These are phyloP conservation scores for Thermomucor indicae-seudaticae DNA, from an alignment of 371 early-diverging fungal species.

Conservation along the genomic window DNA sequence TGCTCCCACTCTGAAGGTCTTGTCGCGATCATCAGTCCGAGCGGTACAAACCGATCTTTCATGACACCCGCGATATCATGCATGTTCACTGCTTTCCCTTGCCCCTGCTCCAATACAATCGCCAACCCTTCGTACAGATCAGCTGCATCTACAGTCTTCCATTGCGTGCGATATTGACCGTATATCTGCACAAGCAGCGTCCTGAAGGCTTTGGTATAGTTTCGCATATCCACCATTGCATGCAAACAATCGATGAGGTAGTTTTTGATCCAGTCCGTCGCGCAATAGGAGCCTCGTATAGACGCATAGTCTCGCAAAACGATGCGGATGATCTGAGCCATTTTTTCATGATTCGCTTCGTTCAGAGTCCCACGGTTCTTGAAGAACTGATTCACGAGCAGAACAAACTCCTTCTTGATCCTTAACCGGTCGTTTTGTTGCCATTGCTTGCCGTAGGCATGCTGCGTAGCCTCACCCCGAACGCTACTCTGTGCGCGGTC, in stretches of 20 bases:
- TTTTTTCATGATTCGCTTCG: slow-evolving; percentile 48
- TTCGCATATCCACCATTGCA: slow-evolving; percentile 31
- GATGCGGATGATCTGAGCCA: slow-evolving; percentile 47
- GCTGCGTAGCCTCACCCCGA: slow-evolving; percentile 28
- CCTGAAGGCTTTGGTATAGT: slow-evolving; percentile 37
- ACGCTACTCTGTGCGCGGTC: not conserved
- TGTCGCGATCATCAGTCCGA: slow-evolving; percentile 39
- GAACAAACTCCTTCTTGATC: slow-evolving; percentile 54
- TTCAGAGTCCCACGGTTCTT: slow-evolving; percentile 44
- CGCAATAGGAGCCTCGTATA: slow-evolving; percentile 32
- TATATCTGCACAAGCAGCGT: slow-evolving; percentile 43
- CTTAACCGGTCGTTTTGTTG: slow-evolving; percentile 62
- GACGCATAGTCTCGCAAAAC: slow-evolving; percentile 50
- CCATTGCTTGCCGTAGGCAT: slow-evolving; percentile 62
- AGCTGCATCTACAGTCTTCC: slow-evolving; percentile 50
- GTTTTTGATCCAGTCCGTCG: slow-evolving; percentile 55
- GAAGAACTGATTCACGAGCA: slow-evolving; percentile 46
- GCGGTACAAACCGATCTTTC: slow-evolving; percentile 44
- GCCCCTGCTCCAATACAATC: slow-evolving; percentile 37
- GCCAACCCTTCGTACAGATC: slow-evolving; percentile 50
- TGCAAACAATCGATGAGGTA: slow-evolving; percentile 39
- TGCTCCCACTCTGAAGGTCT: slow-evolving; percentile 39
- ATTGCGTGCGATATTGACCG: slow-evolving; percentile 38
- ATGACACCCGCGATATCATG: slow-evolving; percentile 39
- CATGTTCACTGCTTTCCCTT: slow-evolving; percentile 36